Percentiles rank a stretch among this genome's conserved stretches.
These are phyloP conservation scores for Chamaecrista fasciculata DNA, from an alignment of 306 rosid species.

Conservation along the genomic window DNA sequence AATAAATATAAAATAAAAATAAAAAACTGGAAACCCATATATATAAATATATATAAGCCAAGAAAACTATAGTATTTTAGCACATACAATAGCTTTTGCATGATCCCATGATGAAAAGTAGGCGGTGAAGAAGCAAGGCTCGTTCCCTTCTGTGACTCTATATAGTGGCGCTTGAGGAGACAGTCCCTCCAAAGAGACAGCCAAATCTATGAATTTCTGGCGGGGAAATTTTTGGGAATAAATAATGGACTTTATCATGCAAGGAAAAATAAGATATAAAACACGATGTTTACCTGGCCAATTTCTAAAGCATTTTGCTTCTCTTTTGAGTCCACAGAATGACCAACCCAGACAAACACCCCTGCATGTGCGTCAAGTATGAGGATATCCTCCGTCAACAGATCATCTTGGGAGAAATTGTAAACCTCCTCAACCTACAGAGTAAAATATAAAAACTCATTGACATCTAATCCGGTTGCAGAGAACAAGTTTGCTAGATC, in stretches of 20 bases:
- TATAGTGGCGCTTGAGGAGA: conserved; percentile 76
- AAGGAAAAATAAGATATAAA: conserved; percentile 17
- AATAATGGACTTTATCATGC: conserved; percentile 9
- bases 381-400: conserved; percentile 83
- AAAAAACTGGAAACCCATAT: neutral
- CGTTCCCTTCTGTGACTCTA: conserved; percentile 94
- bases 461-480: conserved; percentile 21
- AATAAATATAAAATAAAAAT: conserved; percentile 10
- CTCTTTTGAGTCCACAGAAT: conserved; percentile 72
- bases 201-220: conserved; percentile 86
- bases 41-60: too few species aligned
- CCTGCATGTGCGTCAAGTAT: conserved; percentile 91
- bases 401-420: conserved; percentile 92
- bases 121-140: conserved; percentile 94
- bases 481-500: conserved; percentile 8
- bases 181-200: conserved; percentile 77
- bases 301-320: conserved; percentile 75
- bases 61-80: conserved; percentile 13
- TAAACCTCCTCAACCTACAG: conserved; percentile 82
- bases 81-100: conserved; percentile 72
- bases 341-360: conserved; percentile 95
- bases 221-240: conserved; percentile 15
- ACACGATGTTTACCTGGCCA: conserved; percentile 64
- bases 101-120: conserved; percentile 93
- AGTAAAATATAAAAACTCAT: conserved; percentile 26